Conservation (phyloP, 805 yeast genomes). For the Teunomyces kruisii region DNA sequence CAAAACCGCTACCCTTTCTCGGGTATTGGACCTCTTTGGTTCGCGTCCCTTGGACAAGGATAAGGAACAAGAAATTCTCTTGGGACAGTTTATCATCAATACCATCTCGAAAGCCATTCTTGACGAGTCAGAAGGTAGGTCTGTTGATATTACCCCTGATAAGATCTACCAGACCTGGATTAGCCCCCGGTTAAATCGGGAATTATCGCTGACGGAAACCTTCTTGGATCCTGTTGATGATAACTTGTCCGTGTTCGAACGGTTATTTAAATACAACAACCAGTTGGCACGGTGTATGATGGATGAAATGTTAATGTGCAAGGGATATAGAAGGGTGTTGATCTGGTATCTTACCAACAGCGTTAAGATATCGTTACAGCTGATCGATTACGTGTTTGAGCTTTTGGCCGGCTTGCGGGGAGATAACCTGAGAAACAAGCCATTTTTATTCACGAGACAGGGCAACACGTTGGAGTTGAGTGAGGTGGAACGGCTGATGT, state of each 20-base stretch:
- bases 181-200: too few relatives aligned
- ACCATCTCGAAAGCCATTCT: slow-evolving; percentile 56
- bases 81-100: slow-evolving; percentile 43
- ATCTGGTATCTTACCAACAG: slow-evolving; percentile 68
- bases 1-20: neutral
- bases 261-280: slow-evolving; percentile 51
- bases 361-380: slow-evolving; percentile 50
- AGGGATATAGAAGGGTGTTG: slow-evolving; percentile 59
- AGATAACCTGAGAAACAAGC: slow-evolving; percentile 16
- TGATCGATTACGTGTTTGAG: slow-evolving; percentile 65
- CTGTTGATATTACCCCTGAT: slow-evolving; percentile 44
- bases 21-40: slow-evolving; percentile 22
- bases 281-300: slow-evolving; percentile 53
- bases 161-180: too few relatives aligned
- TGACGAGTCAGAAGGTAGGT: slow-evolving; percentile 25
- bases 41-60: slow-evolving; percentile 27
- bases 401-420: slow-evolving; percentile 61
- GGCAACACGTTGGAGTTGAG: slow-evolving; percentile 52
- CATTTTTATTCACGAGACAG: slow-evolving; percentile 51
- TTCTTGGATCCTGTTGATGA: too few relatives aligned
- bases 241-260: slow-evolving; percentile 47
- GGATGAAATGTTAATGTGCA: slow-evolving; percentile 72
- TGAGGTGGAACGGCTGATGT: slow-evolving; percentile 61
- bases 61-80: slow-evolving; percentile 16
- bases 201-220: too few relatives aligned